Evolutionary conservation across 306 rosid genomes (phyloP), one percentile per base, ranked within the genome.

Genomic region (Cucurbita argyrosperma): DNA sequence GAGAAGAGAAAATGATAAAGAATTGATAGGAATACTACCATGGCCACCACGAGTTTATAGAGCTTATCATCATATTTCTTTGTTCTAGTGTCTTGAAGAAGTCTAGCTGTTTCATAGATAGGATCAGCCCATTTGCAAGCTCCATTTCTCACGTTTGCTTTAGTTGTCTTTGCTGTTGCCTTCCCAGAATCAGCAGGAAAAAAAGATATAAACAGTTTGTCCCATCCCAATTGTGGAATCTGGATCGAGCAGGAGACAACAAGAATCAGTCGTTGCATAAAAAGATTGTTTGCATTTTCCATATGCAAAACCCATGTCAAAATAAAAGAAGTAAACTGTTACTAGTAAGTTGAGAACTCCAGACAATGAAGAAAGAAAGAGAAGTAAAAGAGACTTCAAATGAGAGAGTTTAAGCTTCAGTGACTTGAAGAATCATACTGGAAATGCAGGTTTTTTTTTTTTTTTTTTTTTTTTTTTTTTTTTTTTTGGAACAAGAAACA

Each of bases 181-280:
- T 91, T 95, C 76, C 91, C 99, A 47, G 99, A 75, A 84, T 95
- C 97, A 70, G 86, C 86, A 54, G 99, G 91, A 76, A 88, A 77
- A 78, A 88, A 87, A 72, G 97, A 89, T 81, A 95, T 85, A 80
- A 88, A 91, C 78, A 95, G 78, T 77, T 95, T 95, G 84, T 95
- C 99, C 99, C 99, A 91, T 82, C 99, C 99, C 14, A 87, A 79
- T 82, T 84, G 99, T 53, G 97, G 99, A 84, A 95, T 88, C 99
- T 95, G 82, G 74, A 85, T 74, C 80, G 74, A 64, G 14, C 35
- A 83, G 53, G 70, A 76, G 71, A 76, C 74, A 77, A 72, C 39
- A 74, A 60, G 40, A 42, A 62, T 84, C 79, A 82, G 79, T 71
- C 67, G n/a, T 68, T 72, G 59, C n/a, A 66, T 66, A 30, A 30